Evolutionary conservation across 768 basidiomycete genomes (phyloP).

Genomic region (Russula sp.): DNA sequence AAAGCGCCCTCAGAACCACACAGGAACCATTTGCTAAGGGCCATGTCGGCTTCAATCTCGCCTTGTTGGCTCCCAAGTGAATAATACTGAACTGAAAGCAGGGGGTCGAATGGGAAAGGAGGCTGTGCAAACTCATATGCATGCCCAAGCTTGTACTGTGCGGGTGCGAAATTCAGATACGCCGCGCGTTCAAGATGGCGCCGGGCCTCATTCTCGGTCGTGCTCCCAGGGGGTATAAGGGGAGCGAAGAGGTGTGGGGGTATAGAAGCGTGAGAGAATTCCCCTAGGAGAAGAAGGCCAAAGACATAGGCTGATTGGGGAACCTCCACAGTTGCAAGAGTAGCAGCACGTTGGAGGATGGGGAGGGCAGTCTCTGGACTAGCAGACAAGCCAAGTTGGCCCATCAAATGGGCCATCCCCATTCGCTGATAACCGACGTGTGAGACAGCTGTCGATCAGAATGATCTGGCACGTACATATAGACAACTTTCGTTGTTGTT

Average conservation of each 20-base stretch:
- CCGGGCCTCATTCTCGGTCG: slow-evolving; percentile 55
- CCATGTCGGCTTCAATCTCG: slow-evolving; percentile 94
- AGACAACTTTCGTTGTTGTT: slow-evolving; percentile 69
- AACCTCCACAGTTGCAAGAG: slow-evolving; percentile 59
- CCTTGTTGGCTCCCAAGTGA: slow-evolving; percentile 74
- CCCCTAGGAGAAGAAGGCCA: slow-evolving; percentile 77
- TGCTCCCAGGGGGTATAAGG: slow-evolving; percentile 43
- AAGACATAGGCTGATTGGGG: slow-evolving; percentile 88
- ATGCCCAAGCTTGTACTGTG: slow-evolving; percentile 90
- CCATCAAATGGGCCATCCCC: slow-evolving; percentile 88
- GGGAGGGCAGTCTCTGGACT: slow-evolving; percentile 54
- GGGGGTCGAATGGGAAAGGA: slow-evolving; percentile 80
- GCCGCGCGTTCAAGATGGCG: slow-evolving; percentile 79
- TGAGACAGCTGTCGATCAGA: slow-evolving; percentile 14
- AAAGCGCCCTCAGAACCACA: slow-evolving; percentile 75
- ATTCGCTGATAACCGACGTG: slow-evolving; percentile 50
- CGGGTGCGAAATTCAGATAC: slow-evolving; percentile 74
- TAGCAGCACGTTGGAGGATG: slow-evolving; percentile 71
- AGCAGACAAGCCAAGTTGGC: slow-evolving; percentile 64
- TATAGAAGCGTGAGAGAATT: slow-evolving; percentile 65
- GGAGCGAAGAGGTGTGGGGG: slow-evolving; percentile 45
- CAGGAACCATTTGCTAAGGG: slow-evolving; percentile 93
- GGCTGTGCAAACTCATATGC: slow-evolving; percentile 87
- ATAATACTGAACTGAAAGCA: slow-evolving; percentile 89
- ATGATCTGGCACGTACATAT: slow-evolving; percentile 40